A percentile compares a stretch with the other conserved stretches of the same genome.
Conservation (phyloP, 148 eudicot species). For the Cornus florida region DNA sequence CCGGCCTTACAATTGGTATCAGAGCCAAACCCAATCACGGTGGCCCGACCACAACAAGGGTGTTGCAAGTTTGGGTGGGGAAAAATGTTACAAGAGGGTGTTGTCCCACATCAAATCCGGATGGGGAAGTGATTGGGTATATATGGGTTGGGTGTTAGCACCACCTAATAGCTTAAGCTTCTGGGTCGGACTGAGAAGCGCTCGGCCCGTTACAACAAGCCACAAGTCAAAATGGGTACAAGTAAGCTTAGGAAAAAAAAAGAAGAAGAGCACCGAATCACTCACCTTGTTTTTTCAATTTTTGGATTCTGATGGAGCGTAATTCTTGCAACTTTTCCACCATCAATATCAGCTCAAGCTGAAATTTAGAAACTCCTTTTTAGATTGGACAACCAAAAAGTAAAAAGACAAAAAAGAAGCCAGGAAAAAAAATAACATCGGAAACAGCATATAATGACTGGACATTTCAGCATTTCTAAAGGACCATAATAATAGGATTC, state of each 20-base stretch:
- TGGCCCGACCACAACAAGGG: no score
- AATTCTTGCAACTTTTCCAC: constrained; percentile 97
- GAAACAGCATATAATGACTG: neutral
- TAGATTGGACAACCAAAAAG: neutral
- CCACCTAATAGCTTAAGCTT: no score
- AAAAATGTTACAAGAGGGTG: no score
- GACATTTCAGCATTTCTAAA: neutral
- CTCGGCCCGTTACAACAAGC: no score
- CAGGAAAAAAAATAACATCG: neutral
- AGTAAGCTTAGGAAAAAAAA: neutral
- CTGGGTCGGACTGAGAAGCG: no score
- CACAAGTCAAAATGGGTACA: neutral
- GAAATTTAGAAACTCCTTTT: constrained; percentile 26
- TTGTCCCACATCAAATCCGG: no score
- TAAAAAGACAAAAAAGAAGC: neutral
- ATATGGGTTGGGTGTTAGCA: no score
- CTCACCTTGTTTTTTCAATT: constrained; percentile 91
- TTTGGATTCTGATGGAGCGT: constrained; percentile 86
- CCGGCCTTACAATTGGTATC: no score
- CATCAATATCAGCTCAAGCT: constrained; percentile 91
- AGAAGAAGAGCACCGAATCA: neutral
- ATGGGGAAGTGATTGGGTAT: no score
- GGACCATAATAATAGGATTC: neutral
- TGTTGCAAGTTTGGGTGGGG: no score
- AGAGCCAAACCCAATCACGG: no score